phyloP scores from a whole-genome alignment of 176 grass and related monocot species.

The Triticum urartu region DNA sequence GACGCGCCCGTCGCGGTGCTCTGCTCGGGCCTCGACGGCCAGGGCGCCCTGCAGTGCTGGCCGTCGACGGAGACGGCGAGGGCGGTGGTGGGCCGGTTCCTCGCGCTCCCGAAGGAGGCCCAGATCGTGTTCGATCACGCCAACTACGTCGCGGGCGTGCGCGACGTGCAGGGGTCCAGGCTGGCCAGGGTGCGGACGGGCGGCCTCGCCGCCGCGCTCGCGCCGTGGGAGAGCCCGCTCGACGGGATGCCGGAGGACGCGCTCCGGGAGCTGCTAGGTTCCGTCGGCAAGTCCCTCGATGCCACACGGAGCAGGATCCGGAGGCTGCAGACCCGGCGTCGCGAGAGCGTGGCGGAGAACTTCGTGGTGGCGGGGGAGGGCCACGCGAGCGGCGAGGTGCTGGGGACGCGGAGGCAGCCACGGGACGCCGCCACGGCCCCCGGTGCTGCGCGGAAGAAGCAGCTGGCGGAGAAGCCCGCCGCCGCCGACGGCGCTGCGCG shows the following conservation, averaged over 20 bases:
- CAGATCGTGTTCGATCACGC: neutral
- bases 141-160: neutral
- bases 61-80: neutral
- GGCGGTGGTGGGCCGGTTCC: neutral
- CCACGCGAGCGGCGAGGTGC: neutral
- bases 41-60: neutral
- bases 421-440: neutral
- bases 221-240: neutral
- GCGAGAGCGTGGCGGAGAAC: constrained; percentile 22
- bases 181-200: neutral
- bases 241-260: neutral
- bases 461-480: neutral
- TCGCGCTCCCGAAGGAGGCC: neutral
- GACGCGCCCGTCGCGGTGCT: constrained; percentile 16
- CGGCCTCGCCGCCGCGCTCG: neutral
- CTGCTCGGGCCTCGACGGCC: constrained; percentile 5
- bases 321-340: neutral
- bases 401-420: neutral
- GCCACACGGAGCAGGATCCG: neutral
- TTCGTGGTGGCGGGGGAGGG: neutral
- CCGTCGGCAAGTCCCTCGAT: neutral
- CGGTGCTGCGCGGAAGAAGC: constrained; percentile 13
- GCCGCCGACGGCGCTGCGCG: neutral
- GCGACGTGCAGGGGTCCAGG: neutral
- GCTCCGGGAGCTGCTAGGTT: constrained; percentile 27